These are phyloP conservation scores for Aspergillus versicolor DNA, from an alignment of 2,329 filamentous ascomycete species.

Conservation along the genomic window DNA sequence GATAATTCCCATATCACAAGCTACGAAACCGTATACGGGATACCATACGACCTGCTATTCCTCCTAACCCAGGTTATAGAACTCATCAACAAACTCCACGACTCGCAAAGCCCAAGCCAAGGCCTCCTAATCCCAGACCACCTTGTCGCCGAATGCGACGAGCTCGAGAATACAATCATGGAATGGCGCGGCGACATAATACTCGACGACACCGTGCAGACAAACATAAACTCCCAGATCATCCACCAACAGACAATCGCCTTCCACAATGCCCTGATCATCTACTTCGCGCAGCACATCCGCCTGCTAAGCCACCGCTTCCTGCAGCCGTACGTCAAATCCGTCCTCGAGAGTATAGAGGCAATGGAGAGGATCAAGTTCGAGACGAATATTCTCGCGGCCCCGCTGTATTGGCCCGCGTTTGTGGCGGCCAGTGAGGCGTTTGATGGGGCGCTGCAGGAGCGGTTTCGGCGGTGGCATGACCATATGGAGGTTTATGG, in stretches of 20 bases:
- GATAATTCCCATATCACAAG: background rate
- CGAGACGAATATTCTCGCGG: background rate
- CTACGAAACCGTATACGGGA: slow-evolving; percentile 10
- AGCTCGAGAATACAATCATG: slow-evolving; percentile 8
- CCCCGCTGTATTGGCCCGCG: slow-evolving; percentile 9
- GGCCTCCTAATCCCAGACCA: background rate
- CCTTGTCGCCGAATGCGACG: background rate
- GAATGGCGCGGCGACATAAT: background rate
- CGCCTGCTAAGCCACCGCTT: slow-evolving; percentile 4
- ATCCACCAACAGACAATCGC: slow-evolving; percentile 6
- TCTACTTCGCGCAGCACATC: slow-evolving; percentile 8
- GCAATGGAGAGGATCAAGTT: slow-evolving; percentile 4
- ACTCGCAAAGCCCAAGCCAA: background rate
- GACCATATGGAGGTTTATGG: background rate
- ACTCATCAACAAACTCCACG: slow-evolving; percentile 4
- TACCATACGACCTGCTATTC: slow-evolving; percentile 3
- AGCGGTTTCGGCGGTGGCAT: slow-evolving; percentile 7
- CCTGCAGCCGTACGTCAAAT: slow-evolving; percentile 2
- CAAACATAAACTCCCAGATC: background rate
- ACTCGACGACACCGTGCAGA: background rate
- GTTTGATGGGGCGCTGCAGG: slow-evolving; percentile 4
- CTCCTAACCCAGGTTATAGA: slow-evolving; percentile 3
- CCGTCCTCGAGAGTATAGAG: slow-evolving; percentile 9
- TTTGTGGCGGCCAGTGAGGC: slow-evolving; percentile 10
- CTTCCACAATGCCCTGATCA: slow-evolving; percentile 8